phyloP scores from a whole-genome alignment of 2,329 filamentous ascomycete species.

The Fusarium incarnatum region DNA sequence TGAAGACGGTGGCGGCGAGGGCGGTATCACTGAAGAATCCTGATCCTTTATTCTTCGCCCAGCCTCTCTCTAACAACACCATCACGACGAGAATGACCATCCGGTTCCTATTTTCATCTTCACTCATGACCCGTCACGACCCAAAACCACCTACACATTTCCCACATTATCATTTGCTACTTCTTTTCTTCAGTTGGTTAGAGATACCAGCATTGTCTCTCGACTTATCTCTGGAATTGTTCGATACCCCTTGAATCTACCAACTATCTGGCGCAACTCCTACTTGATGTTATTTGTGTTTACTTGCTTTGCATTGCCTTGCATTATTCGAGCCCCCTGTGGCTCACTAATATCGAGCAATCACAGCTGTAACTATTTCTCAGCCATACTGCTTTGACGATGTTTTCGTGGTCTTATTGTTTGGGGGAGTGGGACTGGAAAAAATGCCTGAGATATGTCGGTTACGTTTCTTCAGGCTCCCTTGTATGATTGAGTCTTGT shows the following conservation, averaged over 20 bases:
- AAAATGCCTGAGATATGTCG: slow-evolving; percentile 14
- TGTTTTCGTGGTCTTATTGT: slow-evolving; percentile 16
- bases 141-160: slow-evolving; percentile 39
- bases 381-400: slow-evolving; percentile 12
- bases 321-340: slow-evolving; percentile 18
- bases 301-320: slow-evolving; percentile 25
- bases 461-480: slow-evolving; percentile 15
- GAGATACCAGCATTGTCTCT: slow-evolving; percentile 35
- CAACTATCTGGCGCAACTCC: slow-evolving; percentile 31
- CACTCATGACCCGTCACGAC: slow-evolving; percentile 46
- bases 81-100: slow-evolving; percentile 38
- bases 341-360: slow-evolving; percentile 10
- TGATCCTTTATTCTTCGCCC: slow-evolving; percentile 47
- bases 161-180: slow-evolving; percentile 36
- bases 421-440: slow-evolving; percentile 13
- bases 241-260: slow-evolving; percentile 42
- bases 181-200: slow-evolving; percentile 37
- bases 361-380: slow-evolving; percentile 6
- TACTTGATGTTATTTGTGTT: slow-evolving; percentile 10
- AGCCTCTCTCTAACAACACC: slow-evolving; percentile 26
- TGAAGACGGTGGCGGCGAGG: slow-evolving; percentile 82
- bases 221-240: slow-evolving; percentile 29
- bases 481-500: slow-evolving; percentile 37
- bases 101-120: slow-evolving; percentile 37
- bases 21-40: slow-evolving; percentile 70